Base-by-base conservation (phyloP, 2,329 filamentous ascomycete genomes). In the Trichoderma cornu-damae region DNA sequence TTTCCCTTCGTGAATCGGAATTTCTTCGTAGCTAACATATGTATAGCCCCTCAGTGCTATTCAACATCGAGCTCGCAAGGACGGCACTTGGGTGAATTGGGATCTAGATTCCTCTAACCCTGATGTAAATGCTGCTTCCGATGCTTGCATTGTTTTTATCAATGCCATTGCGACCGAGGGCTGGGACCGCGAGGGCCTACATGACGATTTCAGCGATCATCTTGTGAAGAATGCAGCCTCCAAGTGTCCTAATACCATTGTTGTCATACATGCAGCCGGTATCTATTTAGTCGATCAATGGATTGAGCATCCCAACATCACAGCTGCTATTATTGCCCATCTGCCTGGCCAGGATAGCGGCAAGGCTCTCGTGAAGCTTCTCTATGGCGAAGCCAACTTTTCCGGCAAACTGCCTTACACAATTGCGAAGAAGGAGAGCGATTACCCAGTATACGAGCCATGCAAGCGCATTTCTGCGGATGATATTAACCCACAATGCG, bases 151-250 rank as follows among this genome's bases (percentile, higher is more conserved):
- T 38, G 90, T 94, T 1, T 96, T 96, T 69, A 87, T 85, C 57
- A 96, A 88, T 67, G 82, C 79, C 32, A 89, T 92, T 68, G 83
- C 87, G 1, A 88, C 89, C 0, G 91, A 96, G 71, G 89, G 88
- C 0, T 90, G 82, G 70, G 80, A 90, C 61, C 78, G 84, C 38
- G 74, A 81, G 0, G 80, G 81, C 9, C 79, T 94, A 20, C 80
- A 82, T 48, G 89, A 95, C 65, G 87, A 85, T 61, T 82, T 81
- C 37, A 85, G 81, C 58, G 85, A 88, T 60, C 69, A 70, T 0
- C 73, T 88, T 0, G 77, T 89, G 0, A 67, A 72, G 1, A 82
- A 82, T 55, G 81, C 87, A 0, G 85, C 85, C 0, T 70, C 73
- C 0, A 77, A 79, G 57, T 88, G 84, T 65, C 69, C 75, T 57